Conservation (phyloP, 352 stramenopile genomes). For the Phytophthora meadii region DNA sequence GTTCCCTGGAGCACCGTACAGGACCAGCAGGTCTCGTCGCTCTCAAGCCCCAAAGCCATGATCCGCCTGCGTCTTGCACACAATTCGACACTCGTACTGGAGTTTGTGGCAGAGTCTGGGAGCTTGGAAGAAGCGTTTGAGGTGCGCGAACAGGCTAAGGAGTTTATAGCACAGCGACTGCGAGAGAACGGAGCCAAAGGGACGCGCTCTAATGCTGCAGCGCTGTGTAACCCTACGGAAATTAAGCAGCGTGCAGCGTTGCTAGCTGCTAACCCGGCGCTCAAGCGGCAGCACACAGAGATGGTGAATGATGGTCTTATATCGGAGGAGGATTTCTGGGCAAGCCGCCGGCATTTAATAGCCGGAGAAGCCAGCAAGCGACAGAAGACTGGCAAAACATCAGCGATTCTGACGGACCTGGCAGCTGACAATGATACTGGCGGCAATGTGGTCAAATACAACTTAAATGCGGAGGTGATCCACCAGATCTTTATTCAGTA, state of each 20-base stretch:
- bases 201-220: constrained; percentile 47
- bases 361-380: constrained; percentile 84
- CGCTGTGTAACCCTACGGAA: constrained; percentile 76
- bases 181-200: constrained; percentile 50
- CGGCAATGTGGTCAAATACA: constrained; percentile 90
- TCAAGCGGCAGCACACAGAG: constrained; percentile 87
- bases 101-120: constrained; percentile 61
- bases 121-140: constrained; percentile 74
- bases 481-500: constrained; percentile 93
- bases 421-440: constrained; percentile 71
- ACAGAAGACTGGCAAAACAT: constrained; percentile 88
- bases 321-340: constrained; percentile 88
- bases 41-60: constrained; percentile 79
- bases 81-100: constrained; percentile 73
- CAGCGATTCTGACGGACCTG: constrained; percentile 83
- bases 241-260: constrained; percentile 87
- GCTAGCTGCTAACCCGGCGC: constrained; percentile 71
- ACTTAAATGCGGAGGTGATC: constrained; percentile 89
- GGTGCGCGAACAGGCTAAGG: constrained; percentile 73
- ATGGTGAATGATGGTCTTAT: constrained; percentile 91
- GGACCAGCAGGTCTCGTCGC: constrained; percentile 85
- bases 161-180: constrained; percentile 64
- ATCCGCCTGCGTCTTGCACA: constrained; percentile 76
- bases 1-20: constrained; percentile 75
- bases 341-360: constrained; percentile 83